These are phyloP conservation scores for Paradendryphiella salina DNA, from an alignment of 2,329 filamentous ascomycete genomes.

Conservation along the genomic window DNA sequence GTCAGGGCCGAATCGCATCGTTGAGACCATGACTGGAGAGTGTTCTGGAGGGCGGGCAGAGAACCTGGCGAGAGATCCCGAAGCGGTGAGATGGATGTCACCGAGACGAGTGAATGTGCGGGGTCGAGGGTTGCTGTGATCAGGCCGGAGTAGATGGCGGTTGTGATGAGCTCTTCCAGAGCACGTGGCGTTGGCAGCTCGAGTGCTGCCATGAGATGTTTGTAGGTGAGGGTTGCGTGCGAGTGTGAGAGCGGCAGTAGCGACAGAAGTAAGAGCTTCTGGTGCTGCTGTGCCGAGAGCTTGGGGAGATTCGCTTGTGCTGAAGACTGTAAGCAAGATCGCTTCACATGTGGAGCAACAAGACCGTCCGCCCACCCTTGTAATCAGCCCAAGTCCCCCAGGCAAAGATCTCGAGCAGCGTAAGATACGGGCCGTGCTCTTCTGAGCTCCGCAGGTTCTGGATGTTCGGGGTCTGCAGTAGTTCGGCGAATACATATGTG, in stretches of 20 bases:
- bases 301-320: constrained; percentile 63
- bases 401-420: constrained; percentile 83
- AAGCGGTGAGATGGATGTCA: constrained; percentile 79
- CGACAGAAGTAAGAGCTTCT: constrained; percentile 89
- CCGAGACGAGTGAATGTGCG: constrained; percentile 70
- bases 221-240: constrained; percentile 69
- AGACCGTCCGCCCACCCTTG: constrained; percentile 52
- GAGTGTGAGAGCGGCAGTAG: constrained; percentile 78
- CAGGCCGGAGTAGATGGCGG: constrained; percentile 83
- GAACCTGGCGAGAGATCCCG: constrained; percentile 80
- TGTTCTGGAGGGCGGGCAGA: constrained; percentile 67
- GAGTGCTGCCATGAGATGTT: constrained; percentile 66
- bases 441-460: constrained; percentile 67
- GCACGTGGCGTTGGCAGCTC: constrained; percentile 67
- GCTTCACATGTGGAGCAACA: neutral
- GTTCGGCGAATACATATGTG: constrained; percentile 91
- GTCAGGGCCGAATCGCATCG: constrained; percentile 74
- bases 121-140: constrained; percentile 83
- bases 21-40: constrained; percentile 74
- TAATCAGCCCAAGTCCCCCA: constrained; percentile 88
- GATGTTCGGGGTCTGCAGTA: constrained; percentile 80
- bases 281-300: constrained; percentile 71
- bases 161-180: constrained; percentile 84
- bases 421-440: constrained; percentile 67
- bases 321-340: constrained; percentile 10